Evolutionary conservation across 352 stramenopile genomes (phyloP).

Genomic region (Phytophthora quininea): DNA sequence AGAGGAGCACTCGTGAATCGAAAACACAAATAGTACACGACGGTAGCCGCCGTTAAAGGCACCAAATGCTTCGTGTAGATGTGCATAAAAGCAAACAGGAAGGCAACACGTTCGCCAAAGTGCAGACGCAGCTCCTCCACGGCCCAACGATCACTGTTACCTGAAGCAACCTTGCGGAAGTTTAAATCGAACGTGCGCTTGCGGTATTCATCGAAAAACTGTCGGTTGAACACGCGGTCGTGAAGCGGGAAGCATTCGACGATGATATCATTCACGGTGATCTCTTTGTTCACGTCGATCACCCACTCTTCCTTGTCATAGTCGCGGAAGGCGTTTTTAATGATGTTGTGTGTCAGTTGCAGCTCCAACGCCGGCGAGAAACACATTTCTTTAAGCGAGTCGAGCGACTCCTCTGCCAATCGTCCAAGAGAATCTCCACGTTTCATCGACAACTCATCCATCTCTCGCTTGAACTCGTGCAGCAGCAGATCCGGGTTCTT

Average conservation of each 20-base stretch:
- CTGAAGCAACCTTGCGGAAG: conserved; percentile 64
- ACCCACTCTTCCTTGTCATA: conserved; percentile 91
- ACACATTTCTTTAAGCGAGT: conserved; percentile 82
- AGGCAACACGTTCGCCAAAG: conserved; percentile 89
- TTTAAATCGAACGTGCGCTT: conserved; percentile 82
- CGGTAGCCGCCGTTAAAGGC: conserved; percentile 64
- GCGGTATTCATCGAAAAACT: conserved; percentile 89
- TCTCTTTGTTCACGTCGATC: conserved; percentile 83
- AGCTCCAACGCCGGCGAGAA: conserved; percentile 87
- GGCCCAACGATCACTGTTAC: conserved; percentile 85
- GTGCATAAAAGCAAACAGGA: conserved; percentile 91
- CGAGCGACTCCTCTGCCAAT: conserved; percentile 78
- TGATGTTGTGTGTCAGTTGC: conserved; percentile 90
- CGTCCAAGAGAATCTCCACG: conserved; percentile 67
- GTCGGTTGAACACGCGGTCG: conserved; percentile 85
- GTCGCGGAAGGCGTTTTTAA: conserved; percentile 85
- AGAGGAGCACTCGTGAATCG: conserved; percentile 59
- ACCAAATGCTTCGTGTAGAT: conserved; percentile 90
- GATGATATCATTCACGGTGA: conserved; percentile 78
- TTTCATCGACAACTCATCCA: conserved; percentile 86
- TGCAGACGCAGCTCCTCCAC: conserved; percentile 87
- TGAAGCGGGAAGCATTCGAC: conserved; percentile 86
- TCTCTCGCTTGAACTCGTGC: conserved; percentile 89
- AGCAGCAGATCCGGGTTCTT: conserved; percentile 82
- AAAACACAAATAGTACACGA: conserved; percentile 83